These are phyloP conservation scores for Podila clonocystis DNA, from an alignment of 192 early-diverging fungal species.

Conservation along the genomic window DNA sequence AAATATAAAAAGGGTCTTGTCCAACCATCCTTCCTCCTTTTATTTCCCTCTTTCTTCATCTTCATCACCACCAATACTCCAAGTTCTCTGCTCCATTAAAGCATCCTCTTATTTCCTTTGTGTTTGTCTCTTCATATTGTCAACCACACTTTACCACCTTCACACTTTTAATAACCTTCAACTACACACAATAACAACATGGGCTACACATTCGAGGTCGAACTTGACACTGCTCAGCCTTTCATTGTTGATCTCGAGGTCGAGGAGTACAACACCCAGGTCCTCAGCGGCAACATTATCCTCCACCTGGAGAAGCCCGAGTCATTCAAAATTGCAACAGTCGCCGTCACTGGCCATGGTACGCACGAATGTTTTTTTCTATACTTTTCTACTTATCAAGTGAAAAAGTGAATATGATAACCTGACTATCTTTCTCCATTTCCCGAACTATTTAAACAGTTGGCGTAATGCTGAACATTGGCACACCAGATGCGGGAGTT, in stretches of 20 bases:
- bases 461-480: slow-evolving; percentile 26
- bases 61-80: background rate
- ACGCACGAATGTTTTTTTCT: too few species aligned
- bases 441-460: slow-evolving; percentile 4
- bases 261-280: slow-evolving; percentile 6
- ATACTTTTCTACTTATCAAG: too few species aligned
- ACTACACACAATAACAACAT: slow-evolving; percentile 3
- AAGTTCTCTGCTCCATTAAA: background rate
- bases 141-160: background rate
- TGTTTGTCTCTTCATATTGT: background rate
- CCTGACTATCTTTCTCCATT: background rate
- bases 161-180: background rate
- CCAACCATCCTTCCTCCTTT: background rate
- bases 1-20: background rate
- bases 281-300: slow-evolving; percentile 19
- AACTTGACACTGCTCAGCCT: slow-evolving; percentile 24
- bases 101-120: background rate
- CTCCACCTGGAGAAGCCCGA: slow-evolving; percentile 25
- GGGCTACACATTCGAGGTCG: slow-evolving; percentile 42
- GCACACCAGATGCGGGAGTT: slow-evolving; percentile 11
- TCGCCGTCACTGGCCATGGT: slow-evolving; percentile 26
- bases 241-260: slow-evolving; percentile 25
- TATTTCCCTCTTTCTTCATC: background rate
- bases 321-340: slow-evolving; percentile 24
- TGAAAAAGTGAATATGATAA: too few species aligned